Evolutionary conservation across 371 early-diverging fungal genomes (phyloP).

Genomic region (Haplosporangium sp.): DNA sequence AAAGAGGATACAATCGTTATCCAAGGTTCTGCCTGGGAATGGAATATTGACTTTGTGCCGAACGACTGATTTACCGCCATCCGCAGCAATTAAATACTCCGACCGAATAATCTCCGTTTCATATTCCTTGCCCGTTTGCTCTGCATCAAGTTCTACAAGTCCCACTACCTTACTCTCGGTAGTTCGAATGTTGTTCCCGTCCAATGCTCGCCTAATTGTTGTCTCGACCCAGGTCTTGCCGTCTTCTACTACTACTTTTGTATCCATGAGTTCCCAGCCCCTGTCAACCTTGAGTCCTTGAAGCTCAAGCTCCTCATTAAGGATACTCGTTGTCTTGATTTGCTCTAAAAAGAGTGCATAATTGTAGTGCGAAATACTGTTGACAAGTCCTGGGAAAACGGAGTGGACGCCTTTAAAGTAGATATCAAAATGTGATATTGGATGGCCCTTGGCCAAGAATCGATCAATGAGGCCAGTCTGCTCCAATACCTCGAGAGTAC

Average conservation of each 20-base stretch:
- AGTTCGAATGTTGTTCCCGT: slow-evolving; percentile 27
- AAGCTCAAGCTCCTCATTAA: slow-evolving; percentile 26
- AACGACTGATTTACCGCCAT: slow-evolving; percentile 50
- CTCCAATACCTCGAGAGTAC: slow-evolving; percentile 51
- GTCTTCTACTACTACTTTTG: slow-evolving; percentile 29
- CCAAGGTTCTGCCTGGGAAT: slow-evolving; percentile 36
- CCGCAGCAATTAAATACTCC: slow-evolving; percentile 43
- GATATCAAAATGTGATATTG: slow-evolving; percentile 26
- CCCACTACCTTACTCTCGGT: slow-evolving; percentile 47
- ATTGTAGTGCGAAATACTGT: slow-evolving; percentile 47
- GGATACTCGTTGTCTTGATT: slow-evolving; percentile 31
- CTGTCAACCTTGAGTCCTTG: slow-evolving; percentile 35
- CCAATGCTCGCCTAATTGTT: slow-evolving; percentile 31
- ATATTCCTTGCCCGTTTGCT: slow-evolving; percentile 33
- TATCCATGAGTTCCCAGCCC: slow-evolving; percentile 56
- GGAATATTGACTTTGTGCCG: slow-evolving; percentile 42
- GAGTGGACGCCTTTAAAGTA: slow-evolving; percentile 30
- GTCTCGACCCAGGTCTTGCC: slow-evolving; percentile 42
- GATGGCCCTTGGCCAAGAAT: slow-evolving; percentile 37
- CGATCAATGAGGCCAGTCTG: slow-evolving; percentile 33
- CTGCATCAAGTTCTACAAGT: slow-evolving; percentile 30
- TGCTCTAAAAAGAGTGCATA: slow-evolving; percentile 55
- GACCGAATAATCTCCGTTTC: slow-evolving; percentile 32
- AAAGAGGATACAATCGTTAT: slow-evolving; percentile 34
- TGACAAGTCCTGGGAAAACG: slow-evolving; percentile 19